phyloP scores from a whole-genome alignment of 768 basidiomycete genomes.

The Serendipita sp. region DNA sequence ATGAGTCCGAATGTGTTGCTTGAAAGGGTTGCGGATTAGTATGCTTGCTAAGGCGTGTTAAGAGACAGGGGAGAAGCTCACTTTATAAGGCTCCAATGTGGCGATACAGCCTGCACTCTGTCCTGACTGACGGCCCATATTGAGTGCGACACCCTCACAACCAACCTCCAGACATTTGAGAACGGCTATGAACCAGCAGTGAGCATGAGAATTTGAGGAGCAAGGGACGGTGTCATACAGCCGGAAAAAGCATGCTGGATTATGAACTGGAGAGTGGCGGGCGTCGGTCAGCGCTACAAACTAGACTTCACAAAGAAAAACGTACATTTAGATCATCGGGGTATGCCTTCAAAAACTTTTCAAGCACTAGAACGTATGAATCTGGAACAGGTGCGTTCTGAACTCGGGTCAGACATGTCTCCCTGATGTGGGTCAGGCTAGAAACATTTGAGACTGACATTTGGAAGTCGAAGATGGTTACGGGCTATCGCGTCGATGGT shows the following conservation, averaged over 20 bases:
- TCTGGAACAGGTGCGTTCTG: neutral
- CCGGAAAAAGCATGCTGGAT: too few relatives aligned
- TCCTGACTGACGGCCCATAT: conserved; percentile 25
- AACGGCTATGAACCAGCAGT: conserved; percentile 20
- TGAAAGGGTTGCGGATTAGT: neutral
- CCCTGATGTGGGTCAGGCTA: neutral
- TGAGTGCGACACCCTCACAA: conserved; percentile 23
- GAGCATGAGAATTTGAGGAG: too few relatives aligned
- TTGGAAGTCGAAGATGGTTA: neutral
- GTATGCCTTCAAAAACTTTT: neutral
- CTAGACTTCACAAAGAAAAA: neutral
- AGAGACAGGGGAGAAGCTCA: conserved; percentile 19
- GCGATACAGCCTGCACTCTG: conserved; percentile 30
- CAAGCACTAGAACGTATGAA: neutral
- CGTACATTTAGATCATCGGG: conserved; percentile 16
- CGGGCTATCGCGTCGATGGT: neutral
- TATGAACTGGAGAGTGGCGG: conserved; percentile 13
- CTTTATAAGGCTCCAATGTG: conserved; percentile 31
- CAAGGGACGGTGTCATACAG: too few relatives aligned
- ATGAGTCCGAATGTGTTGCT: conserved; percentile 12
- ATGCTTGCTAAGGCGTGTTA: neutral
- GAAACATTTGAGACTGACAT: neutral
- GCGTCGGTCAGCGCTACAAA: conserved; percentile 20
- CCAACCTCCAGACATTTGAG: conserved; percentile 33
- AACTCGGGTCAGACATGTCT: too few relatives aligned